A percentile compares a stretch with the other conserved stretches of the same genome.
Evolutionary conservation across 176 grass and related monocot genomes (phyloP).

Genomic region (Tuctoria greenei): DNA sequence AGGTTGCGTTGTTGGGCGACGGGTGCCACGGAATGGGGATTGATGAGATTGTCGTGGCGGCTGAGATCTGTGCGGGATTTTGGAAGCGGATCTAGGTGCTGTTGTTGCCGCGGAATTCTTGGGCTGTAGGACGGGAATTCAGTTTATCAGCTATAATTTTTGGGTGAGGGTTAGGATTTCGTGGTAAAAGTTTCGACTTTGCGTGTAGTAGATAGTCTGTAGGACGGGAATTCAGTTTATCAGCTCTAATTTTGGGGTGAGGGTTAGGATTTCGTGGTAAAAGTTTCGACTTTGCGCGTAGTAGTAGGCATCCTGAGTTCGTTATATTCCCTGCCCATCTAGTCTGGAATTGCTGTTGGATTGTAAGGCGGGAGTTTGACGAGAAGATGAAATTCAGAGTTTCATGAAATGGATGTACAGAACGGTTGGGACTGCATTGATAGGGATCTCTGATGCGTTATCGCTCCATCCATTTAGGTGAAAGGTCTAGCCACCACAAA

Average conservation of each 20-base stretch:
- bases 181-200: not conserved
- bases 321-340: not conserved
- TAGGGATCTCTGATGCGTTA: not conserved
- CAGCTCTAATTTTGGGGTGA: not conserved
- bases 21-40: no score
- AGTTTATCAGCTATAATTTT: not conserved
- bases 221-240: no score
- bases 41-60: not conserved
- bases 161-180: not conserved
- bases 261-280: not conserved
- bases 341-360: not conserved
- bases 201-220: not conserved
- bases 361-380: not conserved
- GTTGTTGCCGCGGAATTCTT: no score
- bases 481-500: not conserved
- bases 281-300: not conserved
- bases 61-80: slow-evolving; percentile 5
- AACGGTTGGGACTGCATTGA: not conserved
- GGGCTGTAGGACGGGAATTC: no score
- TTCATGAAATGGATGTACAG: not conserved
- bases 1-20: not conserved
- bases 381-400: not conserved
- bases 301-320: not conserved
- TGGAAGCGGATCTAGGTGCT: no score
- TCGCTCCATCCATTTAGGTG: not conserved